Conservation (phyloP, 148 eudicot genomes). For the Heliamphora exappendiculata region DNA sequence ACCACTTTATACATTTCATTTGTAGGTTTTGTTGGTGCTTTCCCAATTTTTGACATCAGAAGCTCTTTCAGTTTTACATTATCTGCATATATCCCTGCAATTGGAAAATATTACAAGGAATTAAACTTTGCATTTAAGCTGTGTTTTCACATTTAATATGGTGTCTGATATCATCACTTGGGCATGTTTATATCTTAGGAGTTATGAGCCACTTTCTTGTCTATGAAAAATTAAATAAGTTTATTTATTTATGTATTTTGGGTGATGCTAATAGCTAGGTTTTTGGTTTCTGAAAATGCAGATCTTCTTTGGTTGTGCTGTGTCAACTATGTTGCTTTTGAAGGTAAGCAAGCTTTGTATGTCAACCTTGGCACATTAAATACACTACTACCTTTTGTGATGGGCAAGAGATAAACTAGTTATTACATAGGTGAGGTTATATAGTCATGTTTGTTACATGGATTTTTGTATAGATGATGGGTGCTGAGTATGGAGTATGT, state of each 20-base stretch:
- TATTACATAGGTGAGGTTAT: neutral
- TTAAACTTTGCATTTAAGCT: neutral
- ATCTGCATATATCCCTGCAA: conserved; percentile 42
- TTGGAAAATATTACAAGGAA: neutral
- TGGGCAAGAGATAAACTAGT: conserved; percentile 3
- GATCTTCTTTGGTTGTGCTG: neutral
- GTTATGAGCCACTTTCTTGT: too few species aligned
- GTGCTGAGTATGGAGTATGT: too few species aligned
- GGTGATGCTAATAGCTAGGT: too few species aligned
- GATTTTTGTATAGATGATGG: too few species aligned
- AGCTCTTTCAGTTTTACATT: conserved; percentile 33
- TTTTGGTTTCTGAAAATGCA: neutral
- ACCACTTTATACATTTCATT: conserved; percentile 45
- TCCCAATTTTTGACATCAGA: conserved; percentile 26
- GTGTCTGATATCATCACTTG: neutral
- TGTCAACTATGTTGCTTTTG: neutral
- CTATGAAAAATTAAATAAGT: too few species aligned
- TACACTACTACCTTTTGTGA: neutral
- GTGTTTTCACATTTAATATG: neutral
- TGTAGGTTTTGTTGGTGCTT: conserved; percentile 36
- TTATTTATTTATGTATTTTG: too few species aligned
- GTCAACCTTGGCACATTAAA: neutral
- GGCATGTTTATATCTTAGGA: too few species aligned
- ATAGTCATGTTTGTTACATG: neutral
- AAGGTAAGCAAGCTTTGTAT: neutral